Percentiles rank a stretch among this genome's conserved stretches.
Conservation (phyloP, 1,284 basidiomycete genomes). For the Moesziomyces globuligerus region DNA sequence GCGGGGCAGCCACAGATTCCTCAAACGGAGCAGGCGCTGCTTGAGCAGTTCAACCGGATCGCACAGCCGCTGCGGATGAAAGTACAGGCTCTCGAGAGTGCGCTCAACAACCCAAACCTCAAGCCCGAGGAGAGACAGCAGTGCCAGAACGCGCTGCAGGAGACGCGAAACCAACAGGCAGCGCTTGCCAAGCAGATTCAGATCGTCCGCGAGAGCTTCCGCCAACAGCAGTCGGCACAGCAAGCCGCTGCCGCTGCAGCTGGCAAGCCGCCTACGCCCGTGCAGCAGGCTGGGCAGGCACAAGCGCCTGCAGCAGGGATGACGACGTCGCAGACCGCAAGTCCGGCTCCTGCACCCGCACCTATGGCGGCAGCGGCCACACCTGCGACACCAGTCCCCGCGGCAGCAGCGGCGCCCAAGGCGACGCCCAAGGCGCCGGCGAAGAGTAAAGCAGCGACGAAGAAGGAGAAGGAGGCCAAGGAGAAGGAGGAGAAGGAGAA, state of each 20-base stretch:
- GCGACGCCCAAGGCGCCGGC: constrained; percentile 31
- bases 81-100: constrained; percentile 50
- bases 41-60: constrained; percentile 59
- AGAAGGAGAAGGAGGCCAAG: constrained; percentile 37
- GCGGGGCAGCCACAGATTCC: constrained; percentile 37
- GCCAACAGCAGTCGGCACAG: constrained; percentile 47
- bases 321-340: constrained; percentile 17
- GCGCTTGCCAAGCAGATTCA: constrained; percentile 57
- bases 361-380: constrained; percentile 8
- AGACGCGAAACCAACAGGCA: constrained; percentile 54
- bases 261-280: constrained; percentile 19
- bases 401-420: constrained; percentile 10
- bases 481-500: constrained; percentile 39
- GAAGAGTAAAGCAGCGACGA: constrained; percentile 33
- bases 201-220: constrained; percentile 50
- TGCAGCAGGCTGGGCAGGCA: constrained; percentile 11
- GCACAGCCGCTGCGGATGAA: constrained; percentile 56
- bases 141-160: constrained; percentile 52
- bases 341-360: constrained; percentile 20
- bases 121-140: constrained; percentile 59
- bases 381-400: background rate
- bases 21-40: constrained; percentile 50
- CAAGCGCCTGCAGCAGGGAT: constrained; percentile 6
- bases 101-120: constrained; percentile 42
- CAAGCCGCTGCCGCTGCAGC: constrained; percentile 11